Evolutionary conservation across 345 rosid species (phyloP).

Genomic region (Mallotus nudiflorus): DNA sequence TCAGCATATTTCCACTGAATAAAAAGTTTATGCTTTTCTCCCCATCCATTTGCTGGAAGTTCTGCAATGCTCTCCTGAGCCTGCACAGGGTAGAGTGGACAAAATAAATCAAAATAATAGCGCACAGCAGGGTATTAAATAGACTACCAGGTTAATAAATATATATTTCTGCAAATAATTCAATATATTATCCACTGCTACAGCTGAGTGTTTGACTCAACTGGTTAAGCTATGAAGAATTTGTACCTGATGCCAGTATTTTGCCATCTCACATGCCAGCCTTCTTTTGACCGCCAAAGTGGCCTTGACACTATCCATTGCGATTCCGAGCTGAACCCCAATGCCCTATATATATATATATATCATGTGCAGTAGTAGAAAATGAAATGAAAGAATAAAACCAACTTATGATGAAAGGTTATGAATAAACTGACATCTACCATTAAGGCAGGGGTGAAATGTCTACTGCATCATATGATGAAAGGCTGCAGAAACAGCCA

Average conservation of each 20-base stretch:
- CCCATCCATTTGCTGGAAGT: conserved; percentile 17
- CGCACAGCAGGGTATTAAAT: too few species aligned
- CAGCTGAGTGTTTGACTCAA: not conserved
- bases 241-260: conserved; percentile 16
- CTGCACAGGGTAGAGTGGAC: not conserved
- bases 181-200: not conserved
- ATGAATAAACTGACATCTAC: not conserved
- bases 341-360: too few species aligned
- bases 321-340: conserved; percentile 11
- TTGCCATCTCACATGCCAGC: conserved; percentile 18
- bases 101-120: too few species aligned
- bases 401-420: not conserved
- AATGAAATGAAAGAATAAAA: not conserved
- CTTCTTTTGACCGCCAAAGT: conserved; percentile 16
- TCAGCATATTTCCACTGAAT: conserved; percentile 15
- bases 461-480: too few species aligned
- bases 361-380: not conserved
- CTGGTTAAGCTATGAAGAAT: not conserved
- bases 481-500: too few species aligned
- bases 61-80: conserved; percentile 11
- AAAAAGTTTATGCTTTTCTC: conserved; percentile 11
- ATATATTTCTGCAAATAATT: not conserved
- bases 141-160: not conserved
- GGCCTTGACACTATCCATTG: conserved; percentile 15
- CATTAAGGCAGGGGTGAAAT: not conserved